These are phyloP conservation scores for Candida ascalaphidarum DNA, from an alignment of 805 yeast species.

Conservation along the genomic window DNA sequence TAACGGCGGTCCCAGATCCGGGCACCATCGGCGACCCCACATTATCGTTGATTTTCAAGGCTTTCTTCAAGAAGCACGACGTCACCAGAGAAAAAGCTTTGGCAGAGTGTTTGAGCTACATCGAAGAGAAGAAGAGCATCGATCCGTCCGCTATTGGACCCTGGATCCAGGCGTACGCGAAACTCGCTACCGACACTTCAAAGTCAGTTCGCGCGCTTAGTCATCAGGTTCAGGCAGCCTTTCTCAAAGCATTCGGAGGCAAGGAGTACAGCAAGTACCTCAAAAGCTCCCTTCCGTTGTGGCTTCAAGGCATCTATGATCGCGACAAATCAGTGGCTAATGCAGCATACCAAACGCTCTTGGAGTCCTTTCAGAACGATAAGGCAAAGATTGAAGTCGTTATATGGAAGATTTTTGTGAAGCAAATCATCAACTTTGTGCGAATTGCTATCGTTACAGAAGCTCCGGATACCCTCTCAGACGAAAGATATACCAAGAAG, in stretches of 20 bases:
- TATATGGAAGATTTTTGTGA: slow-evolving; percentile 53
- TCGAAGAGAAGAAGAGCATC: slow-evolving; percentile 17
- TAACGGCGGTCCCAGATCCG: slow-evolving; percentile 68
- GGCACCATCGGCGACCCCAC: slow-evolving; percentile 29
- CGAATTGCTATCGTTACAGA: slow-evolving; percentile 48
- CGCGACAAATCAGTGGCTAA: slow-evolving; percentile 52
- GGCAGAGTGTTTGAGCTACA: slow-evolving; percentile 35
- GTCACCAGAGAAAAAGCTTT: slow-evolving; percentile 82
- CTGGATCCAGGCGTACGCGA: slow-evolving; percentile 80
- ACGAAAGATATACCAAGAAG: slow-evolving; percentile 57
- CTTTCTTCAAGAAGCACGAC: slow-evolving; percentile 68
- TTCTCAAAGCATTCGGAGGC: slow-evolving; percentile 37
- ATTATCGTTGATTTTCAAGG: slow-evolving; percentile 61
- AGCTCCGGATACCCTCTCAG: slow-evolving; percentile 57
- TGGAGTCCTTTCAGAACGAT: slow-evolving; percentile 47
- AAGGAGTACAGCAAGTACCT: slow-evolving; percentile 58
- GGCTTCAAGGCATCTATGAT: slow-evolving; percentile 69
- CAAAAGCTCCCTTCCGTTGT: slow-evolving; percentile 62
- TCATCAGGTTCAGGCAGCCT: slow-evolving; percentile 55
- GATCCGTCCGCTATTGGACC: slow-evolving; percentile 50
- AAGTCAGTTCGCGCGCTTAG: slow-evolving; percentile 52
- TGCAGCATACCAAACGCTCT: slow-evolving; percentile 39
- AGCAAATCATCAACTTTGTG: slow-evolving; percentile 47
- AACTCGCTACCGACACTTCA: slow-evolving; percentile 64
- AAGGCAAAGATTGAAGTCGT: slow-evolving; percentile 38